Percentiles rank a stretch among this genome's conserved stretches.
Evolutionary conservation across 345 rosid species (phyloP).

Genomic region (Syzygium aromaticum): DNA sequence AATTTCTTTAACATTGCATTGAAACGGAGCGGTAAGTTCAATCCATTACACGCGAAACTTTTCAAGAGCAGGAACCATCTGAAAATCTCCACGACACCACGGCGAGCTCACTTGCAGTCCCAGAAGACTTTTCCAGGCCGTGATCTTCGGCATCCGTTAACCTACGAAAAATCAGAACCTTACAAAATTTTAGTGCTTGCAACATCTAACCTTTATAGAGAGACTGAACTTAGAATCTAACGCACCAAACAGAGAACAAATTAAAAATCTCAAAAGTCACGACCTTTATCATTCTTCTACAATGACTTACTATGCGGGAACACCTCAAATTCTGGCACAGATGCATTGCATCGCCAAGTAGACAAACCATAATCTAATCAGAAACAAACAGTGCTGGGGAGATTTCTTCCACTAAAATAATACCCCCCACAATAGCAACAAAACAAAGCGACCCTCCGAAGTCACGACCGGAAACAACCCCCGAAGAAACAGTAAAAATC

Average conservation of each 20-base stretch:
- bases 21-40: background rate
- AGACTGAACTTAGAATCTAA: background rate
- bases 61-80: background rate
- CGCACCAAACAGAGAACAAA: background rate
- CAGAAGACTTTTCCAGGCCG: background rate
- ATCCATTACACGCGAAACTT: background rate
- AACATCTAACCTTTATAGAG: background rate
- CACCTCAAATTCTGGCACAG: background rate
- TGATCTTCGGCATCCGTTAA: background rate
- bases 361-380: background rate
- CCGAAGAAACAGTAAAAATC: background rate
- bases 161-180: background rate
- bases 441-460: background rate
- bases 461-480: background rate
- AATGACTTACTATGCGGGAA: background rate
- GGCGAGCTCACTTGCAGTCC: background rate
- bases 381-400: background rate
- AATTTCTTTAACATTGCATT: slow-evolving; percentile 56
- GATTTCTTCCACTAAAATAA: background rate
- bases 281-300: background rate
- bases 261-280: background rate
- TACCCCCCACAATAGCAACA: background rate
- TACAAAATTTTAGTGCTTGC: background rate
- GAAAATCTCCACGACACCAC: background rate
- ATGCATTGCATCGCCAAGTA: slow-evolving; percentile 1